Conservation (phyloP, 2,329 filamentous ascomycete species). For the Claviceps capensis region DNA sequence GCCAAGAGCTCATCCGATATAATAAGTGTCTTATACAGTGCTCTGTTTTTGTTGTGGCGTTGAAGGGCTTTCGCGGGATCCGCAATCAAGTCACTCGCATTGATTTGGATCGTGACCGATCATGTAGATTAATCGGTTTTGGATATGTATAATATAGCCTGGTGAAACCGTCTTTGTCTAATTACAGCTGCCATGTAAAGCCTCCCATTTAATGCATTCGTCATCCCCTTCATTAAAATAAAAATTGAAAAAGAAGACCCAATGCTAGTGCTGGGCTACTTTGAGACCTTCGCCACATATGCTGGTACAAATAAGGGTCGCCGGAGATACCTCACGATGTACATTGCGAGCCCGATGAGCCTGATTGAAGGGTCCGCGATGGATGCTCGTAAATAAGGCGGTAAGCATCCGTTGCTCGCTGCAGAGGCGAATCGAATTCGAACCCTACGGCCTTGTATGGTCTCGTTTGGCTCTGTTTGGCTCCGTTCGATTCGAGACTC, state of each 20-base stretch:
- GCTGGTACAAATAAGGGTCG: conserved; percentile 17
- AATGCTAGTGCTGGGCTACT: conserved; percentile 14
- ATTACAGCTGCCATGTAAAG: conserved; percentile 18
- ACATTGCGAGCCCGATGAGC: not conserved
- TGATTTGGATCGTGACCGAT: not conserved
- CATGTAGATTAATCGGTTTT: conserved; percentile 4
- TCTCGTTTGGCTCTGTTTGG: not conserved
- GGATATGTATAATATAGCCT: conserved; percentile 10
- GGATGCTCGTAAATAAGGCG: not conserved
- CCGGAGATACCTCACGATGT: not conserved
- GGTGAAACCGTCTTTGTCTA: conserved; percentile 17
- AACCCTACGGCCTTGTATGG: not conserved
- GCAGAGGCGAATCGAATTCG: not conserved
- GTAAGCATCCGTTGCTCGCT: not conserved
- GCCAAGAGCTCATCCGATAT: not conserved
- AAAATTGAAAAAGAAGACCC: conserved; percentile 8
- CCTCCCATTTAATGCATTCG: conserved; percentile 6
- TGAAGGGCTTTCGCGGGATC: not conserved
- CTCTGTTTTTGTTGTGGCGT: not conserved
- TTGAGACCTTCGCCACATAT: conserved; percentile 17
- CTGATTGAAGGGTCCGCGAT: not conserved
- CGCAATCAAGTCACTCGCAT: not conserved
- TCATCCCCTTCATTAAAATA: conserved; percentile 4
- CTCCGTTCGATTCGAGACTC: not conserved
- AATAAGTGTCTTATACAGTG: not conserved